phyloP scores from a whole-genome alignment of 495 filamentous ascomycete species.

The Copromyces sp. region DNA sequence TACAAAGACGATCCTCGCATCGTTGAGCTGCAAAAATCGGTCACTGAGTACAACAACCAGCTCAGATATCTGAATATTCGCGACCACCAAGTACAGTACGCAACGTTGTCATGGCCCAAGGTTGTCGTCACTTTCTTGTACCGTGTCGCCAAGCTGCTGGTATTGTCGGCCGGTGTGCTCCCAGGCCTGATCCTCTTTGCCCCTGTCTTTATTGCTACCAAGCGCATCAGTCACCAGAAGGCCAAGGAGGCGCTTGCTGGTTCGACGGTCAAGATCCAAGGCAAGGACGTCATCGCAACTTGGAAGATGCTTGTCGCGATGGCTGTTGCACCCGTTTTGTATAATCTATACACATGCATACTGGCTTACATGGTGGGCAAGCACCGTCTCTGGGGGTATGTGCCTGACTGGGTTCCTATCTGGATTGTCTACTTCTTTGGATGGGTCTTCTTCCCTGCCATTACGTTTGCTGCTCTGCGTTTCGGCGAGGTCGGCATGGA shows the following conservation, averaged over 20 bases:
- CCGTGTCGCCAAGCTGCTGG: slow-evolving; percentile 60
- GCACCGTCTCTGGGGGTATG: slow-evolving; percentile 68
- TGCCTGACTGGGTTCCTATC: slow-evolving; percentile 72
- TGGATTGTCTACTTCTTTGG: slow-evolving; percentile 63
- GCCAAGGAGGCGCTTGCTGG: slow-evolving; percentile 82
- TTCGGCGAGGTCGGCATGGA: slow-evolving; percentile 98
- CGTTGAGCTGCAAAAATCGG: slow-evolving; percentile 62
- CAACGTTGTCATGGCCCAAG: slow-evolving; percentile 63
- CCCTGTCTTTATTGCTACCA: slow-evolving; percentile 83
- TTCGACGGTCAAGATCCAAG: slow-evolving; percentile 89
- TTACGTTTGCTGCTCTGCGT: slow-evolving; percentile 88
- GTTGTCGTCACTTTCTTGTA: slow-evolving; percentile 73
- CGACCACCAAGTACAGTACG: slow-evolving; percentile 94
- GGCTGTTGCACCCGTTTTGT: slow-evolving; percentile 77
- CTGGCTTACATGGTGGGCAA: slow-evolving; percentile 70
- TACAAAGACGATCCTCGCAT: slow-evolving; percentile 90
- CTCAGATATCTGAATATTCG: slow-evolving; percentile 76
- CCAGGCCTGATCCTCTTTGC: slow-evolving; percentile 82
- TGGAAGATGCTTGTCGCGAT: slow-evolving; percentile 95
- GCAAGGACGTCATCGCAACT: slow-evolving; percentile 90
- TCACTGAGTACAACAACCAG: slow-evolving; percentile 80
- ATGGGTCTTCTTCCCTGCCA: slow-evolving; percentile 71
- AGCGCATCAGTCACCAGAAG: slow-evolving; percentile 83
- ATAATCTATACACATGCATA: slow-evolving; percentile 64
- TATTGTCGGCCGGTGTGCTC: slow-evolving; percentile 71